Evolutionary conservation across 192 early-diverging fungal genomes (phyloP).

Genomic region (Entomortierella lignicola): DNA sequence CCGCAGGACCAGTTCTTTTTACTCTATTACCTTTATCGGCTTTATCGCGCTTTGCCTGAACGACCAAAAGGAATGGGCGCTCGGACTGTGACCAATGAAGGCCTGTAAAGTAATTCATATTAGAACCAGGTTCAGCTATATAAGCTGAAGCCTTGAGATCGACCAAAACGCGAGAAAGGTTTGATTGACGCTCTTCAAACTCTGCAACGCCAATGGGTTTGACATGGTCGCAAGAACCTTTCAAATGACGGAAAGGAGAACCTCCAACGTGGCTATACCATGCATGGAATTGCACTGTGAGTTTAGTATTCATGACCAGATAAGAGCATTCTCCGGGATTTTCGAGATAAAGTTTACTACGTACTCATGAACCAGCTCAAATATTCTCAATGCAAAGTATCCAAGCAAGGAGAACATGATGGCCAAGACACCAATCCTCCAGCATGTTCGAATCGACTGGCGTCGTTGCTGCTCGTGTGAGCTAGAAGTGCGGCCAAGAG

Average conservation of each 20-base stretch:
- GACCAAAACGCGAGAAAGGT: slow-evolving; percentile 46
- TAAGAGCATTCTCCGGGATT: too few relatives aligned
- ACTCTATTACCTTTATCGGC: slow-evolving; percentile 8
- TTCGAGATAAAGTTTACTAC: background rate
- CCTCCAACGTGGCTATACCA: background rate
- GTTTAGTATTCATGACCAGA: too few relatives aligned
- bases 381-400: slow-evolving; percentile 12
- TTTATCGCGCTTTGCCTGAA: slow-evolving; percentile 41
- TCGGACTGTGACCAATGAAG: slow-evolving; percentile 61
- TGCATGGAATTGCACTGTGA: too few relatives aligned
- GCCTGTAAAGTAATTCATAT: slow-evolving; percentile 63
- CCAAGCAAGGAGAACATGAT: slow-evolving; percentile 26
- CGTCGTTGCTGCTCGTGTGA: slow-evolving; percentile 3
- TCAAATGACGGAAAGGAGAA: slow-evolving; percentile 24
- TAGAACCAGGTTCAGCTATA: slow-evolving; percentile 59
- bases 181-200: slow-evolving; percentile 55
- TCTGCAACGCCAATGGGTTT: slow-evolving; percentile 41
- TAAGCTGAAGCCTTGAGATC: slow-evolving; percentile 50
- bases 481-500: slow-evolving; percentile 6
- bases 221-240: slow-evolving; percentile 58
- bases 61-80: slow-evolving; percentile 58
- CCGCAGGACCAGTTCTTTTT: background rate
- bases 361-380: slow-evolving; percentile 24
- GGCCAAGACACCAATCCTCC: slow-evolving; percentile 22
- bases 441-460: slow-evolving; percentile 20